Percentiles rank a stretch among this genome's conserved stretches.
These are phyloP conservation scores for Parachaetomium inaequale DNA, from an alignment of 495 filamentous ascomycete genomes.

Conservation along the genomic window DNA sequence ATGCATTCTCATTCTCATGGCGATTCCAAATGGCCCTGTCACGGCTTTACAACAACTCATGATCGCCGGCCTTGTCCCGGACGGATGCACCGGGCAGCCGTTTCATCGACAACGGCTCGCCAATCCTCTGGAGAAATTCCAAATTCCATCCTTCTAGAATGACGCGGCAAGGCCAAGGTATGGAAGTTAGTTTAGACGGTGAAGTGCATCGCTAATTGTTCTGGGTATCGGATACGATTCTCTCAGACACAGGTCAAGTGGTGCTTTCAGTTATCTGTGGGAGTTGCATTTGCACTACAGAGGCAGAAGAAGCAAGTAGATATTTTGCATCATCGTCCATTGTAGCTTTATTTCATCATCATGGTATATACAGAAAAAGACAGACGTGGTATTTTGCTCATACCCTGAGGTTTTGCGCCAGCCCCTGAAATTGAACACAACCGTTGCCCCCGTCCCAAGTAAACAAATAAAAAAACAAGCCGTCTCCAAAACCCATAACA, in stretches of 20 bases:
- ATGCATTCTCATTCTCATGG: background rate
- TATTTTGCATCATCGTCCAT: background rate
- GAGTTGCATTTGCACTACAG: background rate
- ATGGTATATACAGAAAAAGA: background rate
- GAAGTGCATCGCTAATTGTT: too few species aligned
- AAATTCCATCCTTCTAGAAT: constrained; percentile 3
- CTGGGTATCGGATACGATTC: too few species aligned
- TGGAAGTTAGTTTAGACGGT: background rate
- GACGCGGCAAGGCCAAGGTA: too few species aligned
- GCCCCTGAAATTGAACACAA: background rate
- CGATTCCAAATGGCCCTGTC: background rate
- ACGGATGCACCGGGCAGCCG: constrained; percentile 7
- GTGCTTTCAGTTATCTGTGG: background rate
- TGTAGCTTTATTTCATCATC: background rate
- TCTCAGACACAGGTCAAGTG: background rate
- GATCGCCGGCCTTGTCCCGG: background rate
- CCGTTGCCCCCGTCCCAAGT: constrained; percentile 5
- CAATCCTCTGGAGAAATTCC: background rate
- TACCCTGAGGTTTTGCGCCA: background rate
- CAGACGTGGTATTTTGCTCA: constrained; percentile 2
- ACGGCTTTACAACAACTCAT: constrained; percentile 4
- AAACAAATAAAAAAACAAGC: constrained; percentile 1
- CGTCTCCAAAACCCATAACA: background rate
- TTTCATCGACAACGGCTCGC: constrained; percentile 5
- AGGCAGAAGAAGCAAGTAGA: too few species aligned